Base-by-base conservation (phyloP, 495 filamentous ascomycete genomes). In the Hyphodiscus hymeniophilus region DNA sequence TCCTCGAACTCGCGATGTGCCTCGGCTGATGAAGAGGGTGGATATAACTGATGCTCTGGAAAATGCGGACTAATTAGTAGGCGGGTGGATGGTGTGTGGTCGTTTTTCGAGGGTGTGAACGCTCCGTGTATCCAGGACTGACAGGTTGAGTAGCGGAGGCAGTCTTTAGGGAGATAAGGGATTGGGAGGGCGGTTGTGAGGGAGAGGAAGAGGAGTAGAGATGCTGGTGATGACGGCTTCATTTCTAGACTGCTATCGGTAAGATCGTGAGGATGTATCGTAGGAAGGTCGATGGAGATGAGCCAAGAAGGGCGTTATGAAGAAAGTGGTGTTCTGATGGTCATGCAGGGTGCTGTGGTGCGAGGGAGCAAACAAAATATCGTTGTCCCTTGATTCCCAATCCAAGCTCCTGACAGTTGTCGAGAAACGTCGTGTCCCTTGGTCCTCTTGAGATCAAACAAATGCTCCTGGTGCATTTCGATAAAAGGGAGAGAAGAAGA, bases 11-110 rank as follows among this genome's bases (percentile, higher is more conserved):
- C 8, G 38, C 16, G 38, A 15, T n/a, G 13, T 16, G 39, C 8
- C 13, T 31, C 41, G 22, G 22, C 13, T 5, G n/a, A 12, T 10
- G 28, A 16, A 12, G 28, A 33, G 0, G 47, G 18, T 0, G 8
- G 0, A 15, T 26, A 22, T 31, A 52, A 40, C 32, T 55, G 44
- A 22, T 51, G 52, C 15, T 20, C 24, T 42, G 50, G 35, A 50
- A 56, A 48, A 42, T 48, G 45, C 5, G 46, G 42, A 42, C 46
- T 45, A n/a, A n/a, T n/a, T 8, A 26, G 11, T n/a, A 54, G 38
- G 34, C 16, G 34, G 13, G 66, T 65, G 60, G 64, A 61, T 43
- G 65, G 63, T 42, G 61, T 66, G 11, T 21, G 24, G 15, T 66
- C 60, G 47, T 58, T 58, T 18, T 59, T 62, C 28, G 55, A 63